Percentiles rank a stretch among this genome's conserved stretches.
These are phyloP conservation scores for Vaccinium vitisidaea DNA, from an alignment of 148 eudicot species.

Conservation along the genomic window DNA sequence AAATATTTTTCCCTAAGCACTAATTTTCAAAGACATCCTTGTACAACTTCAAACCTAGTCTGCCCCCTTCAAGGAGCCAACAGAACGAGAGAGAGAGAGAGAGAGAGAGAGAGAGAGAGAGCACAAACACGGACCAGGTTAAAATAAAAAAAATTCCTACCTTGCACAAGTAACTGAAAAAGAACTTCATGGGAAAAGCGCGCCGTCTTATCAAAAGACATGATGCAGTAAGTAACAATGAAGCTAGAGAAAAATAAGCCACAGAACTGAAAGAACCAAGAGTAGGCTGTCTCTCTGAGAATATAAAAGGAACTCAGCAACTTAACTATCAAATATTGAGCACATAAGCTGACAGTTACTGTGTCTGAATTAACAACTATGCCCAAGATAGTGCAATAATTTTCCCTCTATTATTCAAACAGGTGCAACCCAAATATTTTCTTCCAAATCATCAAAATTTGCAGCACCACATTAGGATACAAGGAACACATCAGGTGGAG, in stretches of 20 bases:
- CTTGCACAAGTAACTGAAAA: neutral
- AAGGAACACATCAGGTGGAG: neutral
- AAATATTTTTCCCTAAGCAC: neutral
- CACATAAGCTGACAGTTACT: neutral
- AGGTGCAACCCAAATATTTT: neutral
- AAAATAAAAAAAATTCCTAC: neutral
- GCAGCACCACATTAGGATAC: conserved; percentile 14
- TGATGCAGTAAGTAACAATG: neutral
- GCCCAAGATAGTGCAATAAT: neutral
- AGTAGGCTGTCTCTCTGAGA: neutral
- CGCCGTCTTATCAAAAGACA: neutral
- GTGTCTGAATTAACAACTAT: neutral
- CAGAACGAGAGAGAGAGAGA: neutral
- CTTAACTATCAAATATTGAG: neutral
- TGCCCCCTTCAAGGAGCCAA: neutral
- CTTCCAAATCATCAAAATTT: neutral
- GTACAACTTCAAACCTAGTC: neutral
- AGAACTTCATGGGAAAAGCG: neutral
- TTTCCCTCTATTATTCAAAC: neutral
- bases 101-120: neutral
- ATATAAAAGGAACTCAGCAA: neutral
- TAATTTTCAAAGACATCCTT: neutral
- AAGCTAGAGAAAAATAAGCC: neutral
- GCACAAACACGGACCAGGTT: neutral
- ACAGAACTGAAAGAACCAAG: neutral